A percentile compares a stretch with the other conserved stretches of the same genome.
Evolutionary conservation across 2,329 filamentous ascomycete species (phyloP).

Genomic region (Aspergillus sp.): DNA sequence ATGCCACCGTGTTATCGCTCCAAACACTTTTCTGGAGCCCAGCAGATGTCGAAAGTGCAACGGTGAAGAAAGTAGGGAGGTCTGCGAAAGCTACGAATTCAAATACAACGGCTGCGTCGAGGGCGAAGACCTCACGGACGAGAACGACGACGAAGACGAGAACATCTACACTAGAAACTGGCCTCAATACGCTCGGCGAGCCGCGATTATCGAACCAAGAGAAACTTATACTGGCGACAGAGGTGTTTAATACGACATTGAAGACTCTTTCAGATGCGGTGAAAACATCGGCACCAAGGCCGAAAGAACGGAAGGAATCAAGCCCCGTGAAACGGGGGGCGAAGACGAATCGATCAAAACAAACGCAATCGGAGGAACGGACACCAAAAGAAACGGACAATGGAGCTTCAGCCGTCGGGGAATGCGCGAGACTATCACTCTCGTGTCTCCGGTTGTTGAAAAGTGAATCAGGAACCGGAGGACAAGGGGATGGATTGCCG

Average conservation of each 20-base stretch:
- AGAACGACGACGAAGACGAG: slow-evolving; percentile 24
- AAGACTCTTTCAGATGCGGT: slow-evolving; percentile 44
- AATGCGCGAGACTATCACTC: slow-evolving; percentile 43
- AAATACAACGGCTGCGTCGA: slow-evolving; percentile 20
- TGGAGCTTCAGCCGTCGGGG: slow-evolving; percentile 34
- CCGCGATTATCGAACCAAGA: slow-evolving; percentile 36
- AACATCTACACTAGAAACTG: slow-evolving; percentile 24
- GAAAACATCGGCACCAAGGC: slow-evolving; percentile 19
- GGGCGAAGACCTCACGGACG: slow-evolving; percentile 21
- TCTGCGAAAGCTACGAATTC: slow-evolving; percentile 23
- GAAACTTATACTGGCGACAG: slow-evolving; percentile 44
- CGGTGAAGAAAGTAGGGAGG: slow-evolving; percentile 23
- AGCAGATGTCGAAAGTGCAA: slow-evolving; percentile 21
- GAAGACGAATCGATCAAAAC: slow-evolving; percentile 23
- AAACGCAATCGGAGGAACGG: neutral
- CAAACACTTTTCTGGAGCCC: slow-evolving; percentile 38
- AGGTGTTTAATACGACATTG: slow-evolving; percentile 47
- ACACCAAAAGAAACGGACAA: slow-evolving; percentile 19
- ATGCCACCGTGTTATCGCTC: slow-evolving; percentile 40
- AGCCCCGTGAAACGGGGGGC: slow-evolving; percentile 30
- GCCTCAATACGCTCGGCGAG: slow-evolving; percentile 27
- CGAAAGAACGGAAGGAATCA: slow-evolving; percentile 27
- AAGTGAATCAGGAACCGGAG: slow-evolving; percentile 22
- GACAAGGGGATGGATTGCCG: slow-evolving; percentile 21
- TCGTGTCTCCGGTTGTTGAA: slow-evolving; percentile 39